Evolutionary conservation across 148 eudicot genomes (phyloP), one percentile per base, ranked within the genome.

Genomic region (Rhododendron kiyosumense): DNA sequence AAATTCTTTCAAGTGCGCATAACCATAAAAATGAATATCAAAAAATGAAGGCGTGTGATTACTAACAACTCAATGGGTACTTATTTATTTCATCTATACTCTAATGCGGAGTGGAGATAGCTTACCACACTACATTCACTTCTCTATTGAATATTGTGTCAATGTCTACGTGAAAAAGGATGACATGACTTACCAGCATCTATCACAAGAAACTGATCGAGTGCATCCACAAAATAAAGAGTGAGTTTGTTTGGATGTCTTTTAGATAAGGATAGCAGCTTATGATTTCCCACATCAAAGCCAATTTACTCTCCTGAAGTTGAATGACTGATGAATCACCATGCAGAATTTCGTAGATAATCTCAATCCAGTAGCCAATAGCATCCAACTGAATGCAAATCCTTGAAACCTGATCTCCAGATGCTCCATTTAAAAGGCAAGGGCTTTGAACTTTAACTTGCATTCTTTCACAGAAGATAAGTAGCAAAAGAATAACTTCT

Each of bases 281-380:
- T 59, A 95, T 88, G 84, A 87, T 88, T 89, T 97, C 98, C 98
- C 96, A 95, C 41, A 96, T 84, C 85, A 91, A 81, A 86, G 96
- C 94, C 92, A 95, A 86, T 69, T 82, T 85, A 77, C 83, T 87
- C 78, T 93, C 93, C 75, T 89, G 90, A 84, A 93, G 87, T 83
- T 83, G n/a, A n/a, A n/a, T 83, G 69, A 34, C 34, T 48, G 88
- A 87, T 46, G 57, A 76, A 74, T 88, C 89, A 28, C 85, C 89
- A 48, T n/a, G 30, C 77, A 57, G 85, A 54, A 86, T 28, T 82
- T 85, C 82, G 76, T 71, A 87, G 75, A 93, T 85, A 87, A 38
- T 38, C 41, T 38, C 41, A 38, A 38, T 38, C 38, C 41, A 38
- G 5, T 38, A 38, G 41, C 41, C 5, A 38, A 38, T 0, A 38